These are phyloP conservation scores for Russula earlei DNA, from an alignment of 768 basidiomycete genomes.

Conservation along the genomic window DNA sequence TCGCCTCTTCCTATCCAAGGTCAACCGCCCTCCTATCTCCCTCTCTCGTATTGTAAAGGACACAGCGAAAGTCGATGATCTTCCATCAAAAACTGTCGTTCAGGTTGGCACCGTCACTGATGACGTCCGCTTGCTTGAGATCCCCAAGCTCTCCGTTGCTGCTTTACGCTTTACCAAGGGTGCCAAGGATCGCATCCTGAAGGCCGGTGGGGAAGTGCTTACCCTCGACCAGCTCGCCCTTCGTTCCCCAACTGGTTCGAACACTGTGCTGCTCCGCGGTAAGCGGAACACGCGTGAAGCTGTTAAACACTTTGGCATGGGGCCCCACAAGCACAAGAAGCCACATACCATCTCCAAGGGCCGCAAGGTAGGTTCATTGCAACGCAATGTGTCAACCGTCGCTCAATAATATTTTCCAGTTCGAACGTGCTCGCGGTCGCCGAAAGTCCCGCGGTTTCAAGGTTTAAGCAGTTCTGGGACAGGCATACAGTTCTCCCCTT, in stretches of 20 bases:
- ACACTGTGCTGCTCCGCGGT: constrained; percentile 90
- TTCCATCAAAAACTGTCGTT: constrained; percentile 77
- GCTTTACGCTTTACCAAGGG: constrained; percentile 91
- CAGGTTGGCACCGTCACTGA: constrained; percentile 90
- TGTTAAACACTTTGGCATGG: constrained; percentile 97
- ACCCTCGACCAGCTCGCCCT: constrained; percentile 96
- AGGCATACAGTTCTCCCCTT: constrained; percentile 25
- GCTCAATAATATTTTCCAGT: constrained; percentile 34
- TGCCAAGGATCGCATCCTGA: constrained; percentile 90
- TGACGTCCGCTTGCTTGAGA: constrained; percentile 74
- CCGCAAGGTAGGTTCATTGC: constrained; percentile 56
- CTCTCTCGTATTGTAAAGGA: constrained; percentile 88
- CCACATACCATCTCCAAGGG: constrained; percentile 94
- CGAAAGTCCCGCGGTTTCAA: constrained; percentile 98
- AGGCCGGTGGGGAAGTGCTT: constrained; percentile 88
- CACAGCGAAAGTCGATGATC: constrained; percentile 55
- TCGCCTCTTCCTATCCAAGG: constrained; percentile 93
- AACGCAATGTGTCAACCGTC: neutral
- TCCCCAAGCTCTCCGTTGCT: constrained; percentile 89
- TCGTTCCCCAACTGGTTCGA: constrained; percentile 87
- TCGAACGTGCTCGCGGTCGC: constrained; percentile 98
- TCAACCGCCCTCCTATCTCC: constrained; percentile 94
- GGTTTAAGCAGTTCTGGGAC: constrained; percentile 50
- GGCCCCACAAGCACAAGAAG: constrained; percentile 98
- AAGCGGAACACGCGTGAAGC: constrained; percentile 91